Evolutionary conservation across 305 asterid genomes (phyloP).

Genomic region (Nicotiana rustica): DNA sequence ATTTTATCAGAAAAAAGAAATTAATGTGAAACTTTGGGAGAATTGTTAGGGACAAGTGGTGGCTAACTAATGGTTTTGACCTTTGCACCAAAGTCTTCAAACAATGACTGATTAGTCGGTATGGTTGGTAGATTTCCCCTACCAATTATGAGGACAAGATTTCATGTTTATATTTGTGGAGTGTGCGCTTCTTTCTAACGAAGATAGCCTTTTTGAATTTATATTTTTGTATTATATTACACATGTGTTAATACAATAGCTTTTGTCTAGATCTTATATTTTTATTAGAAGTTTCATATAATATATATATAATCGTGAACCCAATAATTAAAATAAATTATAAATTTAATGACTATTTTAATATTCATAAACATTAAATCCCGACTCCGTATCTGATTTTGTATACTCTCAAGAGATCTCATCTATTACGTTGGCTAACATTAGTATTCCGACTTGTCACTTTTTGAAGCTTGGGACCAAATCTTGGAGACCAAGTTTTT

Average conservation of each 20-base stretch:
- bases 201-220: neutral
- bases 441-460: conserved; percentile 6
- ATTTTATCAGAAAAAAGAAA: neutral
- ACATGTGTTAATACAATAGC: no score
- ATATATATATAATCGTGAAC: no score
- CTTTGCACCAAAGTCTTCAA: conserved; percentile 42
- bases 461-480: conserved; percentile 17
- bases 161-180: conserved; percentile 3
- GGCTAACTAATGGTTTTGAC: conserved; percentile 60
- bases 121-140: conserved; percentile 70
- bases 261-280: no score
- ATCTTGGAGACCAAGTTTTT: neutral
- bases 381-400: no score
- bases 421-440: neutral
- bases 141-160: conserved; percentile 57
- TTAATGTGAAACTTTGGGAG: neutral
- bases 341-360: no score
- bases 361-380: no score
- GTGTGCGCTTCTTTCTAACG: neutral
- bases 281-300: no score
- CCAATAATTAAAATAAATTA: no score
- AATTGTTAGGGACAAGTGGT: conserved; percentile 50
- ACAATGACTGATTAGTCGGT: conserved; percentile 62
- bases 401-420: neutral
- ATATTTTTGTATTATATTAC: neutral